Conservation (phyloP, 2,329 filamentous ascomycete genomes). For the Kalaharituber pfeilii region DNA sequence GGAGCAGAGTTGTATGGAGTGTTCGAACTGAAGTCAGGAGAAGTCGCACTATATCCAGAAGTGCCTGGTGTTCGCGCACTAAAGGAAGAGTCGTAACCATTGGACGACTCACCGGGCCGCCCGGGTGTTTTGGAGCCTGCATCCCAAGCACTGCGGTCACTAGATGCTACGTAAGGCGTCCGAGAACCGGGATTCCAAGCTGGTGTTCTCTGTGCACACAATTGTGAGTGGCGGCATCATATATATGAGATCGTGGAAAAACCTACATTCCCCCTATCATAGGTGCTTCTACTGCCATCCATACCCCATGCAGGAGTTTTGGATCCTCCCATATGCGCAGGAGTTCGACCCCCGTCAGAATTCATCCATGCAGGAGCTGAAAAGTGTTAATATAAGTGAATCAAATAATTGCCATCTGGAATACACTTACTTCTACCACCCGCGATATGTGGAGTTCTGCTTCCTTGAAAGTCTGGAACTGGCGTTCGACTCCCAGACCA, state of each 20-base stretch:
- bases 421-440: slow-evolving; percentile 33
- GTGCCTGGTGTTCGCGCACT: slow-evolving; percentile 20
- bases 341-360: slow-evolving; percentile 42
- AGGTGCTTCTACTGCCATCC: slow-evolving; percentile 28
- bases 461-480: slow-evolving; percentile 23
- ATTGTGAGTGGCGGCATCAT: slow-evolving; percentile 18
- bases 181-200: slow-evolving; percentile 64
- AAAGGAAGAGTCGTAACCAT: slow-evolving; percentile 39
- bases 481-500: slow-evolving; percentile 48
- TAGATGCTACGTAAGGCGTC: slow-evolving; percentile 34
- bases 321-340: slow-evolving; percentile 52
- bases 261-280: slow-evolving; percentile 26
- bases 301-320: slow-evolving; percentile 46
- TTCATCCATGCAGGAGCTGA: slow-evolving; percentile 42
- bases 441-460: slow-evolving; percentile 37
- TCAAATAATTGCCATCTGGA: not conserved
- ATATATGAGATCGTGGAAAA: not conserved
- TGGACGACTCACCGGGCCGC: slow-evolving; percentile 36
- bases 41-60: slow-evolving; percentile 17
- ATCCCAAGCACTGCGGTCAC: slow-evolving; percentile 42
- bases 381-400: not conserved
- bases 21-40: slow-evolving; percentile 19
- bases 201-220: slow-evolving; percentile 37
- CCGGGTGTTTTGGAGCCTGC: slow-evolving; percentile 61
- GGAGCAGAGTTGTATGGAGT: slow-evolving; percentile 34